phyloP scores from a whole-genome alignment of 202 grass and related monocot species.

The Miscanthus sacchariflorus region DNA sequence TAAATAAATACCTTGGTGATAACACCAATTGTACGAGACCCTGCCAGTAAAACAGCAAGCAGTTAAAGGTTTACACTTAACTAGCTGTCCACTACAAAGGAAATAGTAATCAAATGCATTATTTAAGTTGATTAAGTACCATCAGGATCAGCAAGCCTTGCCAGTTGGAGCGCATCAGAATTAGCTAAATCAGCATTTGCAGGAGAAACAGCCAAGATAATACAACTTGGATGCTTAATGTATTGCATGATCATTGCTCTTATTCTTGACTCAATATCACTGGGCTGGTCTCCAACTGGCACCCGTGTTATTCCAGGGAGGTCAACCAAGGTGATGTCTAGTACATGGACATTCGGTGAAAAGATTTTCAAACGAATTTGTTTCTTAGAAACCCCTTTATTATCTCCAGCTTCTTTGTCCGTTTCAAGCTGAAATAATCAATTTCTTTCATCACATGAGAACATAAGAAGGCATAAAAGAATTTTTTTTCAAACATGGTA shows the following conservation, averaged over 20 bases:
- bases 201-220: conserved; percentile 92
- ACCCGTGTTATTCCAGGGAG: conserved; percentile 95
- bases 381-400: conserved; percentile 89
- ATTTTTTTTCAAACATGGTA: conserved; percentile 8
- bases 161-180: conserved; percentile 93
- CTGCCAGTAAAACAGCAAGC: conserved; percentile 59
- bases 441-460: conserved; percentile 41
- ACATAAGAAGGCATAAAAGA: conserved; percentile 37
- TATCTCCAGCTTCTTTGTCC: conserved; percentile 83
- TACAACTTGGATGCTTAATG: conserved; percentile 91
- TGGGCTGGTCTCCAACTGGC: conserved; percentile 90
- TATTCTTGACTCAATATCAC: conserved; percentile 90
- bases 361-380: conserved; percentile 93
- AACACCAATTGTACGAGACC: conserved; percentile 95
- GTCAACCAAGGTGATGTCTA: conserved; percentile 96
- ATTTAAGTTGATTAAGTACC: conserved; percentile 58
- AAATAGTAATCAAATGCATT: conserved; percentile 44
- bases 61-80: conserved; percentile 40
- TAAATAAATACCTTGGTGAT: conserved; percentile 85
- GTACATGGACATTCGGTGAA: conserved; percentile 86
- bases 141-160: conserved; percentile 93
- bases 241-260: conserved; percentile 92
- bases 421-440: conserved; percentile 82
- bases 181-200: conserved; percentile 97
- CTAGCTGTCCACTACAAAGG: conserved; percentile 6